Percentiles rank a stretch among this genome's conserved stretches.
Evolutionary conservation across 2,329 filamentous ascomycete genomes (phyloP).

Genomic region (Diaporthe velutina): DNA sequence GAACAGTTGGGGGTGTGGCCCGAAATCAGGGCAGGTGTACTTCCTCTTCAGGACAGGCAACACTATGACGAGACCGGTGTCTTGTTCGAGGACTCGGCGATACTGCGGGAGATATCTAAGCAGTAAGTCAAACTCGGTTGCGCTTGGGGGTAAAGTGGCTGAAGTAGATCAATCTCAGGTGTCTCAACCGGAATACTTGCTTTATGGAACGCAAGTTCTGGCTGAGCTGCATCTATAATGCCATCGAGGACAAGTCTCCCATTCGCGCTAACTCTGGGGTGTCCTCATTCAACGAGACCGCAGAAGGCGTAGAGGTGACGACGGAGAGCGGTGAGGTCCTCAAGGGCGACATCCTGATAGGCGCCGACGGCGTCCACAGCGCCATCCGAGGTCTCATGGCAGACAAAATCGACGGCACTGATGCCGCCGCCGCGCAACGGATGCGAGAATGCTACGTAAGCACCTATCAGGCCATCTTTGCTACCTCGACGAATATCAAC

Average conservation of each 20-base stretch:
- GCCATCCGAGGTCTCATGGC: slow-evolving; percentile 25
- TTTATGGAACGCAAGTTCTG: slow-evolving; percentile 39
- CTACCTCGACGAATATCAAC: slow-evolving; percentile 30
- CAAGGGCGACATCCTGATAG: slow-evolving; percentile 40
- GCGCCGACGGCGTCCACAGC: slow-evolving; percentile 40
- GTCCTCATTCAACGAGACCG: slow-evolving; percentile 35
- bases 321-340: slow-evolving; percentile 39
- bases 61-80: slow-evolving; percentile 39
- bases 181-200: slow-evolving; percentile 5
- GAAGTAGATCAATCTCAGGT: slow-evolving; percentile 1
- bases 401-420: not conserved
- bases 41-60: slow-evolving; percentile 27
- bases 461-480: slow-evolving; percentile 36
- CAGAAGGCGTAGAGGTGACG: slow-evolving; percentile 38
- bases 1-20: slow-evolving; percentile 40
- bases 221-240: slow-evolving; percentile 37
- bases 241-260: slow-evolving; percentile 36
- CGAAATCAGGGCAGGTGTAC: not conserved
- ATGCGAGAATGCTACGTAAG: slow-evolving; percentile 12
- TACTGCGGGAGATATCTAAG: slow-evolving; percentile 33
- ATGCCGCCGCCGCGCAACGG: slow-evolving; percentile 1
- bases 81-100: slow-evolving; percentile 38
- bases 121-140: not conserved
- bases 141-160: not conserved
- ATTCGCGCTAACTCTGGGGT: slow-evolving; percentile 36